These are phyloP conservation scores for Pythium guiyangense DNA, from an alignment of 352 stramenopile genomes.

Conservation along the genomic window DNA sequence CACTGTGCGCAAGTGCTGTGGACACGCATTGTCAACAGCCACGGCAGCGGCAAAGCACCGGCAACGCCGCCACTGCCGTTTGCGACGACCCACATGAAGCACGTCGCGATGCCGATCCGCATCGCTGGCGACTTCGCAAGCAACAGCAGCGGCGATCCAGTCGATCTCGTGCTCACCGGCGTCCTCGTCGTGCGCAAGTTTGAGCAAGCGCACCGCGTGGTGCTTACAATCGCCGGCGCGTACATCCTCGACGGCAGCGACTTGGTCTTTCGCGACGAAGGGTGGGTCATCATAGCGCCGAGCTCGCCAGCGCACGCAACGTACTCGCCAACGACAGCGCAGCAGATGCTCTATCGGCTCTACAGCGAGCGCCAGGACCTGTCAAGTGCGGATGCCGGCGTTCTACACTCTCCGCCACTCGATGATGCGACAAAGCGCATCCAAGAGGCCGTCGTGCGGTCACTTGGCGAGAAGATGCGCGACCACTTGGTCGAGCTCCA, in stretches of 20 bases:
- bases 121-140: no score
- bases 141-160: background rate
- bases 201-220: slow-evolving; percentile 3
- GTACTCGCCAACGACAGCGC: background rate
- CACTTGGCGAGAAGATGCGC: slow-evolving; percentile 6
- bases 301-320: background rate
- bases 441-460: slow-evolving; percentile 2
- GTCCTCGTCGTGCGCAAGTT: slow-evolving; percentile 1
- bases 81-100: no score
- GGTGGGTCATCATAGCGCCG: slow-evolving; percentile 1
- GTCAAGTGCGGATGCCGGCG: background rate
- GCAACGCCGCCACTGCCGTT: no score
- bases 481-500: slow-evolving; percentile 3
- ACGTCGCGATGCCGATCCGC: background rate
- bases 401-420: background rate
- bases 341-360: slow-evolving; percentile 6
- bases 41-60: no score
- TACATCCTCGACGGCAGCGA: no score
- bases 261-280: slow-evolving; percentile 1
- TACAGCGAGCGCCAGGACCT: background rate
- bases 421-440: background rate
- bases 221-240: background rate
- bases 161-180: no score
- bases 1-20: background rate
- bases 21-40: no score